These are phyloP conservation scores for Trypanosomatidae sp. DNA, from an alignment of 208 protist genomes.

Conservation along the genomic window DNA sequence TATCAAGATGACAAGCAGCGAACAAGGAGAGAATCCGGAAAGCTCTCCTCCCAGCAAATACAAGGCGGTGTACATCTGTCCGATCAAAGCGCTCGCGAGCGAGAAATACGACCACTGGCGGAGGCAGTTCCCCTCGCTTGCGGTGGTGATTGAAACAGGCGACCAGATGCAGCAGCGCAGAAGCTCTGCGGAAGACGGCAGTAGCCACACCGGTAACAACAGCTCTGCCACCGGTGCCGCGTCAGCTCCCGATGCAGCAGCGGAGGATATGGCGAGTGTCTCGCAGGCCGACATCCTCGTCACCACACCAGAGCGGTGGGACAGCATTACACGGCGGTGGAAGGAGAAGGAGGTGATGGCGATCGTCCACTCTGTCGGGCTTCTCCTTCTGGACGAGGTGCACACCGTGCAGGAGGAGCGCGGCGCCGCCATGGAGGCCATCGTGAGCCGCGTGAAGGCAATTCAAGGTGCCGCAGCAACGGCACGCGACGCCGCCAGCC, in stretches of 20 bases:
- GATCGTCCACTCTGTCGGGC: conserved; percentile 70
- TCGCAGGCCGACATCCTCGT: conserved; percentile 81
- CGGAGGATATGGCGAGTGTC: conserved; percentile 37
- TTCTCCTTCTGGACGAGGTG: conserved; percentile 93
- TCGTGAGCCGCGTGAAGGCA: conserved; percentile 91
- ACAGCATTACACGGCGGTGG: conserved; percentile 93
- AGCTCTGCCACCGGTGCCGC: conserved; percentile 49
- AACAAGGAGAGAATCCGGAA: too few relatives aligned
- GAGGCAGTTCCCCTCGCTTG: conserved; percentile 70
- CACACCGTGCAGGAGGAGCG: conserved; percentile 92
- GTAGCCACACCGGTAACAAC: conserved; percentile 91
- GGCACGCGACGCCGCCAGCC: too few relatives aligned
- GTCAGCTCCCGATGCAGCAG: too few relatives aligned
- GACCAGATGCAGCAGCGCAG: conserved; percentile 82
- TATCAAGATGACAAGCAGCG: too few relatives aligned
- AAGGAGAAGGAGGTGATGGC: conserved; percentile 68
- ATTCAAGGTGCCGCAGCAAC: conserved; percentile 28
- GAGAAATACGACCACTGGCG: conserved; percentile 86
- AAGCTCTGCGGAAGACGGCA: conserved; percentile 36
- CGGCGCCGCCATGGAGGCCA: conserved; percentile 90
- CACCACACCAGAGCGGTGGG: conserved; percentile 94
- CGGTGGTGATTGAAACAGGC: conserved; percentile 93
- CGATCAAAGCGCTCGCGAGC: conserved; percentile 88
- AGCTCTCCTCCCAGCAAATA: too few relatives aligned
- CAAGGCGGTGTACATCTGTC: conserved; percentile 92